Conservation (phyloP, 495 filamentous ascomycete species). For the Hypoxylon rickii region DNA sequence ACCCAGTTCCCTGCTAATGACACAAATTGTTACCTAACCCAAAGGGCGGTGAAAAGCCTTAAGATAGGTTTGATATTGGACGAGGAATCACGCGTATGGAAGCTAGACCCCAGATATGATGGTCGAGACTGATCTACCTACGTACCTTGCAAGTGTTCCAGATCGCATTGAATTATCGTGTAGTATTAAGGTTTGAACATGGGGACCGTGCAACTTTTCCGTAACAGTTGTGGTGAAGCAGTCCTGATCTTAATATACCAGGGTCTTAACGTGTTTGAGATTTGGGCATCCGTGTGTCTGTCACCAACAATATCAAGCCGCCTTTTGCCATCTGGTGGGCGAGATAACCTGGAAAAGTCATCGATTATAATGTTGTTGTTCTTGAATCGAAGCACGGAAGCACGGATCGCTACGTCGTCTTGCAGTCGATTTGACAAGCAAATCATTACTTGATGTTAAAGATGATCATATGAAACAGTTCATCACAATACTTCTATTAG, state of each 20-base stretch:
- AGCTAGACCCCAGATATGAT: background rate
- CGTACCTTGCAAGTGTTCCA: background rate
- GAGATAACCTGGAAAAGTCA: too few species aligned
- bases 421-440: too few species aligned
- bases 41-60: constrained; percentile 8
- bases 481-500: too few species aligned
- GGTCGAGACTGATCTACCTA: background rate
- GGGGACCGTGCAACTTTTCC: constrained; percentile 17
- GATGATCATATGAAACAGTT: too few species aligned
- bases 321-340: too few species aligned
- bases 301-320: too few species aligned
- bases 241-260: constrained; percentile 10
- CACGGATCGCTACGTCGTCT: too few species aligned
- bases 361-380: too few species aligned
- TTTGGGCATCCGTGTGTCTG: background rate
- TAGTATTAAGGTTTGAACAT: constrained; percentile 22
- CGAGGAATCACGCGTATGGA: background rate
- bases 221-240: constrained; percentile 21
- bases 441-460: too few species aligned
- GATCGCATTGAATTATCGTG: constrained; percentile 17
- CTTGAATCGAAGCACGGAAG: too few species aligned
- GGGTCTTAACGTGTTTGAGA: constrained; percentile 7
- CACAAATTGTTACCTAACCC: background rate
- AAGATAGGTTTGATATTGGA: constrained; percentile 1
- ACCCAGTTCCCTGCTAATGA: background rate